Base-by-base conservation (phyloP, 2,329 filamentous ascomycete species). In the Pseudogymnoascus sp. region DNA sequence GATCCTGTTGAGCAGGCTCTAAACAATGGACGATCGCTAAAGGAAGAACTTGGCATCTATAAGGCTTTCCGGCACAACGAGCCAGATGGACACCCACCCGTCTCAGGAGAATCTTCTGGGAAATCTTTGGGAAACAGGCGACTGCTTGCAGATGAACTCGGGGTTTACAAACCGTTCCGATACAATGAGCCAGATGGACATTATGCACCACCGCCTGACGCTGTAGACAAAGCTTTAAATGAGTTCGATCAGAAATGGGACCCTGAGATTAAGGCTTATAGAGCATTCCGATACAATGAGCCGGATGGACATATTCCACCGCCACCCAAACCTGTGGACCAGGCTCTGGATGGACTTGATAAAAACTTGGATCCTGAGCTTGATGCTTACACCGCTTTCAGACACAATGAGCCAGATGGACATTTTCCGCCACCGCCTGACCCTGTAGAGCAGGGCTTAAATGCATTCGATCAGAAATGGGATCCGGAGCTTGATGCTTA, bases 161-260 rank as follows among this genome's bases (percentile, higher is more conserved):
- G 71, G 65, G 72, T 72, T 62, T 79, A 79, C 68, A 72, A 73
- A 23, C 74, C 77, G 0, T 68, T 73, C n/a, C 67, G 67, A 19
- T 44, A 69, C 17, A 69, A 76, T n/a, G 75, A 78, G 64, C 74
- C 73, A 0, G 74, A 81, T 66, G 79, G 78, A 38, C 74, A 76
- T 35, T 68, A 31, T n/a, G 28, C 61, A 31, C 61, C 63, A 13
- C 26, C 70, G 10, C 65, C 71, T 17, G 67, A 71, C 60, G 73
- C 71, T 1, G 70, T 71, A 4, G 75, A 74, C 62, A 74, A 53
- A 26, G 63, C 53, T 33, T 26, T 62, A 6, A 23, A 33, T 19
- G 36, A 57, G 31, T 50, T 61, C 40, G 59, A 61, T 10, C 10
- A 59, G n/a, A 62, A 62, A 44, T 62, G 40, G 42, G 61, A 59